Percentiles rank a stretch among this genome's conserved stretches.
Conservation (phyloP, 2,329 filamentous ascomycete genomes). For the Hymenoscyphus fructigenus region DNA sequence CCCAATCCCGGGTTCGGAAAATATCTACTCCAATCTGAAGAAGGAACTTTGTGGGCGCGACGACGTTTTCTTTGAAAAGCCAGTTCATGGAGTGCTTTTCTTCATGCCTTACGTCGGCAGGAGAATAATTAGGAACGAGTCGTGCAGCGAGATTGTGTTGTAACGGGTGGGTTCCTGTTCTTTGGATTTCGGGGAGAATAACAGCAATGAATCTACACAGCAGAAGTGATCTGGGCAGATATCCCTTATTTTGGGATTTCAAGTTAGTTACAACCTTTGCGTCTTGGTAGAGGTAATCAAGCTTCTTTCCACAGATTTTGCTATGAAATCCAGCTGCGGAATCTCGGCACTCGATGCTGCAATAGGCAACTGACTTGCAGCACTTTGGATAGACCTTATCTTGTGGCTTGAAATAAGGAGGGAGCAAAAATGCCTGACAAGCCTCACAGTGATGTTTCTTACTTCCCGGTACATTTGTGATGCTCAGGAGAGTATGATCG, state of each 20-base stretch:
- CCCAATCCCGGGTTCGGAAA: conserved; percentile 21
- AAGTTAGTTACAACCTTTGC: neutral
- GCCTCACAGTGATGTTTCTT: conserved; percentile 28
- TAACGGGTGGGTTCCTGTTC: conserved; percentile 21
- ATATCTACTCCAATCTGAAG: conserved; percentile 30
- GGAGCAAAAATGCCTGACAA: conserved; percentile 25
- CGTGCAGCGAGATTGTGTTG: conserved; percentile 27
- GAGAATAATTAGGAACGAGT: conserved; percentile 30
- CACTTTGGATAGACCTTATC: conserved; percentile 19
- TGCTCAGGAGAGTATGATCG: conserved; percentile 22
- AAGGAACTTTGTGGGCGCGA: conserved; percentile 26
- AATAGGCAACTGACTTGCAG: conserved; percentile 28
- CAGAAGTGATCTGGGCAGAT: conserved; percentile 23
- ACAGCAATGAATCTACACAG: conserved; percentile 29
- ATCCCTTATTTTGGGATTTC: neutral
- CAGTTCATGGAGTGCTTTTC: conserved; percentile 16
- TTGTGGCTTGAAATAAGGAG: conserved; percentile 15
- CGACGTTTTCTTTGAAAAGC: conserved; percentile 29
- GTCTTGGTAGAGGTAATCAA: conserved; percentile 27
- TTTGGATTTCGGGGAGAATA: conserved; percentile 21
- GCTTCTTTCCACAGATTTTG: conserved; percentile 28
- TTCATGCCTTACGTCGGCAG: conserved; percentile 9
- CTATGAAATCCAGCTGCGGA: conserved; percentile 27
- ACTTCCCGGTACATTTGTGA: conserved; percentile 20
- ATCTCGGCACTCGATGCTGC: conserved; percentile 26